These are phyloP conservation scores for Infundibulicybe gibba DNA, from an alignment of 768 basidiomycete species.

Conservation along the genomic window DNA sequence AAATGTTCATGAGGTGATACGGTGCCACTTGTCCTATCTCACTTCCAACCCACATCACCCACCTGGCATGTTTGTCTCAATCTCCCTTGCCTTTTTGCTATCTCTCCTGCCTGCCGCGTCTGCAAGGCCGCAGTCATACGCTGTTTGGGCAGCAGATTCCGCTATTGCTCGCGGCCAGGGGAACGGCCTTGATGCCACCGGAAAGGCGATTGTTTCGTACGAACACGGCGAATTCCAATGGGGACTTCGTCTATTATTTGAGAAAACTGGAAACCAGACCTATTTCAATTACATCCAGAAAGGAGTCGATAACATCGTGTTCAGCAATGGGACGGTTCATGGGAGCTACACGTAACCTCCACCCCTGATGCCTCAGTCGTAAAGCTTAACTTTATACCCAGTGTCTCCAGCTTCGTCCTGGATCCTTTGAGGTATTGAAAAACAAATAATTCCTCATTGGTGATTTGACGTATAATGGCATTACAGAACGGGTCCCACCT, in stretches of 20 bases:
- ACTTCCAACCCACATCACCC: too few species aligned
- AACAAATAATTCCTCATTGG: not conserved
- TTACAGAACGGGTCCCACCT: slow-evolving; percentile 32
- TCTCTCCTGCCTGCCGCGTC: not conserved
- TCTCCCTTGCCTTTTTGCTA: slow-evolving; percentile 1
- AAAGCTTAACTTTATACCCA: slow-evolving; percentile 3
- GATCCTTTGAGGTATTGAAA: slow-evolving; percentile 30
- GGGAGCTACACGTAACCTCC: slow-evolving; percentile 29
- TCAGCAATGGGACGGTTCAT: slow-evolving; percentile 31
- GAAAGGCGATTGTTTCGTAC: slow-evolving; percentile 32
- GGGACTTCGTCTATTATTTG: slow-evolving; percentile 36
- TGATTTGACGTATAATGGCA: not conserved
- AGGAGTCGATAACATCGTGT: slow-evolving; percentile 35
- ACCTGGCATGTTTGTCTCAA: not conserved
- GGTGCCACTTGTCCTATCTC: too few species aligned
- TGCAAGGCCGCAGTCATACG: slow-evolving; percentile 33
- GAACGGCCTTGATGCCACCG: slow-evolving; percentile 30
- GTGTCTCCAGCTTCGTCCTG: slow-evolving; percentile 26
- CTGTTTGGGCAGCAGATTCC: slow-evolving; percentile 43
- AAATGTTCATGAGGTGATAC: too few species aligned
- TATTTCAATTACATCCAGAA: slow-evolving; percentile 38
- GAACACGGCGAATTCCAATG: slow-evolving; percentile 37
- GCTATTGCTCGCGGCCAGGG: slow-evolving; percentile 40
- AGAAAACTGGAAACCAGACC: slow-evolving; percentile 33
- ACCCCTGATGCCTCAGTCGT: not conserved